Evolutionary conservation across 2,329 filamentous ascomycete species (phyloP).

Genomic region (Ophiosphaerella korrae): DNA sequence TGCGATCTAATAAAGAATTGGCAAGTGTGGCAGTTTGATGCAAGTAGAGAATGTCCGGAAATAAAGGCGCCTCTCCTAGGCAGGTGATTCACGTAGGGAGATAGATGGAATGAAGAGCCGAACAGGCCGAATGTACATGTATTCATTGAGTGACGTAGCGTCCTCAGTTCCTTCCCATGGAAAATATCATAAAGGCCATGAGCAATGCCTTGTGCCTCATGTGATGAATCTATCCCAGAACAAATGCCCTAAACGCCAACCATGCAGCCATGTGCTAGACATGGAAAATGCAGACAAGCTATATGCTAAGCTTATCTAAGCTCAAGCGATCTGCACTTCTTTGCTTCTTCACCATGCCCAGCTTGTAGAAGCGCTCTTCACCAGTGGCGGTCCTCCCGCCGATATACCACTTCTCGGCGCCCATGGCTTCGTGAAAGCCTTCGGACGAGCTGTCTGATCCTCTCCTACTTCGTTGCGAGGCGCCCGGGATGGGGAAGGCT

Average conservation of each 20-base stretch:
- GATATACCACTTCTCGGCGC: slow-evolving; percentile 81
- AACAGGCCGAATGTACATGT: slow-evolving; percentile 14
- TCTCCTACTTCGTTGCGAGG: slow-evolving; percentile 54
- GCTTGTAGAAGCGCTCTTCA: slow-evolving; percentile 82
- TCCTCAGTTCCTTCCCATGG: slow-evolving; percentile 5
- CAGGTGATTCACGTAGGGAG: slow-evolving; percentile 1
- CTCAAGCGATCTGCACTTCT: slow-evolving; percentile 76
- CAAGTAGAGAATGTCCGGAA: slow-evolving; percentile 6
- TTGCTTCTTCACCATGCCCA: slow-evolving; percentile 75
- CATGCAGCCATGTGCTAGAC: slow-evolving; percentile 28
- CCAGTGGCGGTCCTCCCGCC: slow-evolving; percentile 75
- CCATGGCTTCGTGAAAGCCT: slow-evolving; percentile 74
- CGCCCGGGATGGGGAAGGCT: slow-evolving; percentile 43
- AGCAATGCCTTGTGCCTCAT: slow-evolving; percentile 9
- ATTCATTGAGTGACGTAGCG: slow-evolving; percentile 4
- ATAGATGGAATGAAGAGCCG: slow-evolving; percentile 8
- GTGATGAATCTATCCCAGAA: slow-evolving; percentile 6
- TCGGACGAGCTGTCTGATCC: slow-evolving; percentile 78
- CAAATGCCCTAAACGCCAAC: slow-evolving; percentile 31
- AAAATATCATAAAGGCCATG: slow-evolving; percentile 14
- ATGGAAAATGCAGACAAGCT: slow-evolving; percentile 33
- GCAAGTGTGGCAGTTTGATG: not conserved
- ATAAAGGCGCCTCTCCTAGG: slow-evolving; percentile 1
- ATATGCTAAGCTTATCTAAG: slow-evolving; percentile 76
- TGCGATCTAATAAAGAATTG: not conserved